These are phyloP conservation scores for Colletotrichum spinosum DNA, from an alignment of 2,329 filamentous ascomycete species.

Conservation along the genomic window DNA sequence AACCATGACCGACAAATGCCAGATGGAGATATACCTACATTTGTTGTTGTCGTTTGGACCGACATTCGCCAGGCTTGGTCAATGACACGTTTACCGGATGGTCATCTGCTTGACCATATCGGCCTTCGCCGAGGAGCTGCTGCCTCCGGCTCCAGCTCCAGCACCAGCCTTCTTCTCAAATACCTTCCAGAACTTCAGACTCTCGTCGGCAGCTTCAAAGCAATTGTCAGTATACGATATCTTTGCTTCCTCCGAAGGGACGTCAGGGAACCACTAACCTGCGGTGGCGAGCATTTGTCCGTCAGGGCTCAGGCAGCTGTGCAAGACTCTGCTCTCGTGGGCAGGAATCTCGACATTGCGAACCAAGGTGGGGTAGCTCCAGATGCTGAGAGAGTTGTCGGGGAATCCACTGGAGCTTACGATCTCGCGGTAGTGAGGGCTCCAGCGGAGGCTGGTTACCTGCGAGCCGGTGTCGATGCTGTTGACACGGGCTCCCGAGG, in stretches of 20 bases:
- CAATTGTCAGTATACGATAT: conserved; percentile 43
- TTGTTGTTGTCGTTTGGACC: conserved; percentile 43
- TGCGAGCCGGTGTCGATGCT: conserved; percentile 99
- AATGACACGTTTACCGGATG: conserved; percentile 71
- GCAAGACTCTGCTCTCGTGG: conserved; percentile 94
- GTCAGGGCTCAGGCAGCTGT: conserved; percentile 96
- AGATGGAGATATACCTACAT: conserved; percentile 62
- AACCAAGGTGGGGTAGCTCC: conserved; percentile 97
- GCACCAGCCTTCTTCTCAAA: conserved; percentile 97
- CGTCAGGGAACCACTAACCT: conserved; percentile 60
- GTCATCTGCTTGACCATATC: conserved; percentile 96
- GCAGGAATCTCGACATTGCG: conserved; percentile 98
- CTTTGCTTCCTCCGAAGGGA: background rate
- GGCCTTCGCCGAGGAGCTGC: conserved; percentile 80
- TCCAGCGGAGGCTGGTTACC: conserved; percentile 96
- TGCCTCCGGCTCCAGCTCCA: conserved; percentile 73
- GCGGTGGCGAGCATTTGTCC: conserved; percentile 98
- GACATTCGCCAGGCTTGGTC: conserved; percentile 37
- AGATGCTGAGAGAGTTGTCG: conserved; percentile 99
- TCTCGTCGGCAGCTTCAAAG: conserved; percentile 84
- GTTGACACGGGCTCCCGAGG: conserved; percentile 96
- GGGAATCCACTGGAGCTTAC: conserved; percentile 98
- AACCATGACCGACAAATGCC: conserved; percentile 54
- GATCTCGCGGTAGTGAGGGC: conserved; percentile 96
- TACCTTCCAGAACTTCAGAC: conserved; percentile 99